A percentile compares a stretch with the other conserved stretches of the same genome.
Conservation (phyloP, 2,329 filamentous ascomycete species). For the Penicillium polonicum region DNA sequence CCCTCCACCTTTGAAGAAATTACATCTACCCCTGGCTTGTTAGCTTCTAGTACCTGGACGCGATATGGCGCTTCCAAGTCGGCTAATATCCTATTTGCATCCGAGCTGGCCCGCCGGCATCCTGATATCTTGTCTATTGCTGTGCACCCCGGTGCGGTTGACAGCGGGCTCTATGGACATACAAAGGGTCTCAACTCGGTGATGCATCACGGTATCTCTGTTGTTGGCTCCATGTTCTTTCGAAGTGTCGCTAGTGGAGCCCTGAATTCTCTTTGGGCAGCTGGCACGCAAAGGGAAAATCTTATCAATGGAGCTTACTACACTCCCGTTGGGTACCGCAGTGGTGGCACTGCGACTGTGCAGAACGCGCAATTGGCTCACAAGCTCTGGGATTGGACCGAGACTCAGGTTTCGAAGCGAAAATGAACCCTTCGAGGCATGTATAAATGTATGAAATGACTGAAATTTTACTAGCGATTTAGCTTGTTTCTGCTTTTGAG, state of each 20-base stretch:
- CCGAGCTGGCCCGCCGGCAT: constrained; percentile 47
- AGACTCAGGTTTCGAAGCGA: constrained; percentile 32
- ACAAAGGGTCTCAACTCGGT: constrained; percentile 26
- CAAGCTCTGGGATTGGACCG: constrained; percentile 48
- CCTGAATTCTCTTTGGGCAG: constrained; percentile 45
- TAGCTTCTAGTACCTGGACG: constrained; percentile 40
- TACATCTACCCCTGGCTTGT: constrained; percentile 37
- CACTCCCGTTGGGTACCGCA: constrained; percentile 38
- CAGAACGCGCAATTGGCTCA: constrained; percentile 34
- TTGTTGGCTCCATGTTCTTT: constrained; percentile 28
- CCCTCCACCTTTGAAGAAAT: constrained; percentile 38
- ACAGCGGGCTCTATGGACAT: constrained; percentile 42
- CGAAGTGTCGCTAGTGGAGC: constrained; percentile 37
- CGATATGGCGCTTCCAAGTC: constrained; percentile 55
- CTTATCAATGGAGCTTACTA: constrained; percentile 45
- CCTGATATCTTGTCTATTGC: constrained; percentile 47
- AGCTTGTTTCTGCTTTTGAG: background rate
- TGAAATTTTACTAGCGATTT: background rate
- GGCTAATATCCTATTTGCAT: constrained; percentile 50
- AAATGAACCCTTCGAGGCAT: background rate
- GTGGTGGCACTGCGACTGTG: constrained; percentile 32
- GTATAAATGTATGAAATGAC: background rate
- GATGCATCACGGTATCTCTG: constrained; percentile 23
- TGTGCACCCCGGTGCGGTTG: constrained; percentile 52
- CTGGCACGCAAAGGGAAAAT: constrained; percentile 31